Evolutionary conservation across 169 alveolate genomes (phyloP).

Genomic region (Cryptosporidium ubiquitum): DNA sequence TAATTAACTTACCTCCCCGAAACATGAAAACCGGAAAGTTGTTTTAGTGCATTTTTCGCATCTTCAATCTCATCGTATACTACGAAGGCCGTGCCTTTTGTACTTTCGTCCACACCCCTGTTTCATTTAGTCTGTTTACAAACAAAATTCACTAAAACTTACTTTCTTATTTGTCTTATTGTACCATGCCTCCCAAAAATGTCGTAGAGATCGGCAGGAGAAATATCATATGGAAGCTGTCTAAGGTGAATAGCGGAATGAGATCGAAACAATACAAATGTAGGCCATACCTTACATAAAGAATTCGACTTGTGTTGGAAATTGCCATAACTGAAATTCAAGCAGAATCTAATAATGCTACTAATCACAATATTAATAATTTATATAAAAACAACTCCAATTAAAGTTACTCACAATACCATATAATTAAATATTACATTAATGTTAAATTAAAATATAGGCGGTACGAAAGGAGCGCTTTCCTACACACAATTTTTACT

Average conservation of each 20-base stretch:
- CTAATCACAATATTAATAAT: neutral
- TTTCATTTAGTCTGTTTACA: neutral
- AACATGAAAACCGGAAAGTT: conserved; percentile 97
- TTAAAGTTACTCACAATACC: neutral
- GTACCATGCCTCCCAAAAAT: conserved; percentile 99
- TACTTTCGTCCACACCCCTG: conserved; percentile 90
- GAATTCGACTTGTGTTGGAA: conserved; percentile 7
- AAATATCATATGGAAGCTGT: conserved; percentile 87
- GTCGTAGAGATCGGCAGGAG: conserved; percentile 97
- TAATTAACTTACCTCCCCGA: conserved; percentile 92
- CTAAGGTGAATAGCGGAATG: conserved; percentile 48
- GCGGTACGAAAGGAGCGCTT: conserved; percentile 16
- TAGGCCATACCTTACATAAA: conserved; percentile 39
- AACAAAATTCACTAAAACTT: conserved; percentile 1
- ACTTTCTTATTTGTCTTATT: conserved; percentile 97
- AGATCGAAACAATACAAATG: neutral
- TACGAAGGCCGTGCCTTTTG: conserved; percentile 96
- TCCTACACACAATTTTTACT: conserved; percentile 49
- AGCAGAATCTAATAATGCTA: neutral
- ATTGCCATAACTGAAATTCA: neutral
- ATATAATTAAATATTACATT: neutral
- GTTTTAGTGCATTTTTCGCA: conserved; percentile 98
- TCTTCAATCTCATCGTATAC: conserved; percentile 98
- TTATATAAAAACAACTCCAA: neutral
- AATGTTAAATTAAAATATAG: neutral